Evolutionary conservation across 345 rosid genomes (phyloP), one percentile per base, ranked within the genome.

Genomic region (Moringa oleifera): DNA sequence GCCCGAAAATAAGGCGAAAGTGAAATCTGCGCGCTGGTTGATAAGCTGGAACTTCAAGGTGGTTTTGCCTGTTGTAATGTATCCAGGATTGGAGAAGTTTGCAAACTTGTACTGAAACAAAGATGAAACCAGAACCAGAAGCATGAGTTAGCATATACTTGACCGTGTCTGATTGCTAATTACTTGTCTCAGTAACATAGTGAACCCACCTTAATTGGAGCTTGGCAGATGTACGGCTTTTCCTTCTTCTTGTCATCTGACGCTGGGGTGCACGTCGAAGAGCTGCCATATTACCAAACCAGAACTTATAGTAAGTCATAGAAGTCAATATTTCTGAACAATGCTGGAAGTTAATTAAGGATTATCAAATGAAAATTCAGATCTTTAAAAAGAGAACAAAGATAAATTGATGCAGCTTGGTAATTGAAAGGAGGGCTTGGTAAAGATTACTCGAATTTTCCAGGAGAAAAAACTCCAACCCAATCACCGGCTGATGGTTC

Each of bases 391-490:
- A n/a, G n/a, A n/a, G n/a, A n/a, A n/a, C 5, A 33, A 33, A 33
- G 37, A 33, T 33, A 11, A 33, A 33, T 33, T 33, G n/a, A n/a
- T n/a, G n/a, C n/a, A n/a, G n/a, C n/a, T n/a, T n/a, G n/a, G n/a
- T n/a, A n/a, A n/a, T n/a, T n/a, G n/a, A n/a, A n/a, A n/a, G n/a
- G n/a, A n/a, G n/a, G n/a, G 33, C 33, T 2, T 8, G 33, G 8
- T 8, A 2, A 28, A 67, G 60, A 65, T 63, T 83, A 86, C 88
- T 81, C 61, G 76, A 86, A 81, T 37, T 75, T 79, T n/a, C 78
- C 79, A 20, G 91, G 91, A 56, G 91, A 86, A 72, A 83, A 86
- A 20, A 86, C 85, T 61, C 86, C 91, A 63, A 86, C 66, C 91
- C 91, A 86, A 55, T 86, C 91, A 64, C 76, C 78, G 8, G 3